phyloP scores from a whole-genome alignment of 1,139 yeast species.

The Pichia sp. region DNA sequence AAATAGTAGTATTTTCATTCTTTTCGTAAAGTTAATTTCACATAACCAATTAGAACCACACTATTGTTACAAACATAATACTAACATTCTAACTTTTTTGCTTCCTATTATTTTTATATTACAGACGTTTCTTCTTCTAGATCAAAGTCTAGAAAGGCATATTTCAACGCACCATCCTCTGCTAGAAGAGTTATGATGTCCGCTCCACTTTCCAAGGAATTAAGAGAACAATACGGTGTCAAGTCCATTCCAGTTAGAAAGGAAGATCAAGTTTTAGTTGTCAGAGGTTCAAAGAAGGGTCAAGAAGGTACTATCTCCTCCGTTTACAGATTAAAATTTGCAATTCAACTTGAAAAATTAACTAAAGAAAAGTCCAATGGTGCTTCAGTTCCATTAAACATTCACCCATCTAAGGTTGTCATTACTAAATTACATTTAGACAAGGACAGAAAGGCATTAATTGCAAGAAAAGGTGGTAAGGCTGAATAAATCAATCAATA shows the following conservation, averaged over 20 bases:
- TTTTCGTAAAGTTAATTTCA: too few relatives aligned
- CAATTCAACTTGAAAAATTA: constrained; percentile 95
- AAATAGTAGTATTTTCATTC: too few relatives aligned
- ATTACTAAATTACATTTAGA: constrained; percentile 97
- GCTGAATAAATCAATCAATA: constrained; percentile 42
- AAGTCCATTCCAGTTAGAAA: constrained; percentile 97
- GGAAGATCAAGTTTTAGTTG: constrained; percentile 93
- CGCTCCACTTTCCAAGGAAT: constrained; percentile 99
- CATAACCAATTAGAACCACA: neutral
- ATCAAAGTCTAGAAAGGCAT: constrained; percentile 99
- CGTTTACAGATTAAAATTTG: constrained; percentile 98
- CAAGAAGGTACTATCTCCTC: constrained; percentile 98
- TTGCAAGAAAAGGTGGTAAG: constrained; percentile 88
- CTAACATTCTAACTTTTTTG: constrained; percentile 3
- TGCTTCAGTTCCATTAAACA: constrained; percentile 95
- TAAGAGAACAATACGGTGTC: constrained; percentile 95
- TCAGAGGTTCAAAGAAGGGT: constrained; percentile 99
- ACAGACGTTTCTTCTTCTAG: constrained; percentile 98
- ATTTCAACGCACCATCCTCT: constrained; percentile 97
- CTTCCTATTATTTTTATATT: constrained; percentile 2
- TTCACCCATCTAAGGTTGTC: constrained; percentile 98
- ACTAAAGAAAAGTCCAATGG: constrained; percentile 98
- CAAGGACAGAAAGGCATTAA: constrained; percentile 98
- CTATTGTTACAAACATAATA: neutral
- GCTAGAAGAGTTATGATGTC: constrained; percentile 93